Evolutionary conservation across 805 yeast species (phyloP), one percentile per base, ranked within the genome.

Genomic region (Kodamaea lidongshanica): DNA sequence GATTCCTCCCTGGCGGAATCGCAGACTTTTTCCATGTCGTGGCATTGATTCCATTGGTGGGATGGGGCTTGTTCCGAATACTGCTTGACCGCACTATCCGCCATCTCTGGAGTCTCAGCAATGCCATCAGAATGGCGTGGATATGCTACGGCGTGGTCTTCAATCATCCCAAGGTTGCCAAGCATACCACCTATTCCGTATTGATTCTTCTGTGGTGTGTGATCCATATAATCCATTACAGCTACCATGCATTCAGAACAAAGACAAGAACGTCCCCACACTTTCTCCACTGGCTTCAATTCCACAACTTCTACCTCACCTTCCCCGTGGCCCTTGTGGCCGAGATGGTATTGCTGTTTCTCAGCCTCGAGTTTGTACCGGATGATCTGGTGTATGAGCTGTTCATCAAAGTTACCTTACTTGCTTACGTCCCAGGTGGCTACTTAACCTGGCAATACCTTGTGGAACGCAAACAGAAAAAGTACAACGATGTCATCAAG

Each of bases 1-100:
- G 61, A 39, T 79, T 77, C 40, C 50, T 79, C 12, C 81, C 86
- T 1, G 85, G 79, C 5, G 87, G 85, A 0, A 74, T 80, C 8
- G 82, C 83, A 25, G 81, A 73, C 40, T 79, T 77, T 53, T 70
- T 76, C 42, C 69, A 63, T 27, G 54, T 55, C 7, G 62, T 64
- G 16, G 40, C 68, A 2, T 34, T 58, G 12, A 35, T 55, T 6
- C 68, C 69, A 7, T 41, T 61, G 11, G 27, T 51, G 2, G 35
- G 33, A 10, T 33, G 30, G 28, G 19, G 39, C 13, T 18, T 37
- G 11, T 12, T 25, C 9, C 16, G 19, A 6, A n/a, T n/a, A n/a
- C n/a, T n/a, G n/a, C n/a, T n/a, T n/a, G 39, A 30, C 11, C 25
- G 27, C 7, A 12, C 34, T 5, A 32, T 24, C 2, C 16, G 31